Evolutionary conservation across 2,329 filamentous ascomycete species (phyloP).

Genomic region (Oidium heveae): DNA sequence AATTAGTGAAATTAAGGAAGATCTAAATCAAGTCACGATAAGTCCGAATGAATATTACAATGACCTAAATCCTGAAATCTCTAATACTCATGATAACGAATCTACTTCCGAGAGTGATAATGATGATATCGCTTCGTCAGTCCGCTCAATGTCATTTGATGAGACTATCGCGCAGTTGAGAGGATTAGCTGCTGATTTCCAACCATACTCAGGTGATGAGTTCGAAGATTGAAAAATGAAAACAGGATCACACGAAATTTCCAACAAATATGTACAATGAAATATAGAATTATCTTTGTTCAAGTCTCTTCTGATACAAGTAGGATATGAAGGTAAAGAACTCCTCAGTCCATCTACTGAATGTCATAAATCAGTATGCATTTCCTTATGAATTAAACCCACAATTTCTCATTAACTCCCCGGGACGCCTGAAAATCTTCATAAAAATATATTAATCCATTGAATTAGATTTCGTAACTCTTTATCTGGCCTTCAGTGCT

Average conservation of each 20-base stretch:
- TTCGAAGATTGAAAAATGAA: neutral
- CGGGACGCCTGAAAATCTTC: slow-evolving; percentile 5
- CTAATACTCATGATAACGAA: neutral
- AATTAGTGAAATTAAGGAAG: neutral
- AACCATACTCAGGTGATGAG: neutral
- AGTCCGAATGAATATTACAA: neutral
- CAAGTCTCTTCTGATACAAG: neutral
- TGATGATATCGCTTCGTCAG: neutral
- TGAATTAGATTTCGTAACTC: slow-evolving; percentile 13
- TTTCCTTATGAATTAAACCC: neutral
- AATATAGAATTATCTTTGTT: neutral
- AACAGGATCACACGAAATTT: neutral
- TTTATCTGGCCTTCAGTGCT: slow-evolving; percentile 30
- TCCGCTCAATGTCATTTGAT: neutral
- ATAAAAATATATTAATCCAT: slow-evolving; percentile 5
- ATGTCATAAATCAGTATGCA: neutral
- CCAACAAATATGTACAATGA: neutral
- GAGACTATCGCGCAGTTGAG: neutral
- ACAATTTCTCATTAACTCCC: slow-evolving; percentile 6
- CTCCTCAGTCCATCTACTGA: slow-evolving; percentile 2
- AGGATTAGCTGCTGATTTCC: neutral
- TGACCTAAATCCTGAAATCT: neutral
- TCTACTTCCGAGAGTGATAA: neutral
- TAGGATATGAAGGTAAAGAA: neutral
- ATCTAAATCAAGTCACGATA: neutral